Evolutionary conservation across 495 filamentous ascomycete genomes (phyloP).

Genomic region (Podospora australis): DNA sequence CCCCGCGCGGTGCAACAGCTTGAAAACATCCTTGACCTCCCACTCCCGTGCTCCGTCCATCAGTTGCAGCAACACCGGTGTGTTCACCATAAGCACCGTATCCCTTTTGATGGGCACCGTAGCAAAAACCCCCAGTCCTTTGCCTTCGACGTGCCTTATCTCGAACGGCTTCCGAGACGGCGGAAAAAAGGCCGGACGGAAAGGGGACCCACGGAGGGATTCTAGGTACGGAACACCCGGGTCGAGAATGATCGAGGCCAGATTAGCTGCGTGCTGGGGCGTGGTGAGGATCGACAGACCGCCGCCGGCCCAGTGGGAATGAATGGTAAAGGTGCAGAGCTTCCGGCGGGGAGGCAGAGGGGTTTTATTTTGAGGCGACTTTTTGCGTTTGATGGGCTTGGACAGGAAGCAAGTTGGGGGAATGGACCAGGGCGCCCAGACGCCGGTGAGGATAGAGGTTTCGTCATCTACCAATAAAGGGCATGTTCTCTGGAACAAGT

Average conservation of each 20-base stretch:
- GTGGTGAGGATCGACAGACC: conserved; percentile 25
- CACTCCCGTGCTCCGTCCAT: conserved; percentile 14
- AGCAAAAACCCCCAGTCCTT: conserved; percentile 24
- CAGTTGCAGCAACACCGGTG: conserved; percentile 19
- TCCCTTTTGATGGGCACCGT: conserved; percentile 14
- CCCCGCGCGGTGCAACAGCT: conserved; percentile 18
- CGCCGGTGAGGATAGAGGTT: conserved; percentile 6
- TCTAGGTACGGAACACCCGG: conserved; percentile 19
- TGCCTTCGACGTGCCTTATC: conserved; percentile 14
- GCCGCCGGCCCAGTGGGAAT: conserved; percentile 14
- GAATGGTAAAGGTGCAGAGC: conserved; percentile 23
- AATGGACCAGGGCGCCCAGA: conserved; percentile 20
- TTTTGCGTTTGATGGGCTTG: not conserved
- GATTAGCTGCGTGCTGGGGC: conserved; percentile 16
- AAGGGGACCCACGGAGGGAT: conserved; percentile 14
- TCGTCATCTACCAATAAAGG: conserved; percentile 22
- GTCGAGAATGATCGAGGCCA: conserved; percentile 12
- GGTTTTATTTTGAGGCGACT: not conserved
- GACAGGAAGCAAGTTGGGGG: conserved; percentile 19
- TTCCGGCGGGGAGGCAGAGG: conserved; percentile 4
- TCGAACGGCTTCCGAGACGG: conserved; percentile 14
- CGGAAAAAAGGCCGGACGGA: not conserved
- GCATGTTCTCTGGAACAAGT: conserved; percentile 6
- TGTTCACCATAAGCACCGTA: conserved; percentile 15
- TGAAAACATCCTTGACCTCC: conserved; percentile 17